Conservation (phyloP, 1,284 basidiomycete genomes). For the Cerioporus squamosus region DNA sequence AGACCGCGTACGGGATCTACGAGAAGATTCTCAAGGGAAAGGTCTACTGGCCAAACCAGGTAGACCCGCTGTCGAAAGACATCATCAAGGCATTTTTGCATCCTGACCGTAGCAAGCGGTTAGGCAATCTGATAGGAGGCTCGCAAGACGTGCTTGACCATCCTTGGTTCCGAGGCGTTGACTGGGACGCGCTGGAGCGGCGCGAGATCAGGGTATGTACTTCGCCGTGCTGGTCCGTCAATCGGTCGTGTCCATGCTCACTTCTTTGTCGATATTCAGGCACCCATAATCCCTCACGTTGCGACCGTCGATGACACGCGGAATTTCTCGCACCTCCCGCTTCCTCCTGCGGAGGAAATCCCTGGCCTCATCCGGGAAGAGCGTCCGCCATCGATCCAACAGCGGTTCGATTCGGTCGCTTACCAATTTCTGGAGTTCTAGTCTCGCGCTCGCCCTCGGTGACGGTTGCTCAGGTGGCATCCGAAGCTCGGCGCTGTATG, state of each 20-base stretch:
- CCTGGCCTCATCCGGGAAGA: constrained; percentile 74
- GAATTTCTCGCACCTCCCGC: constrained; percentile 77
- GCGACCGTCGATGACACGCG: constrained; percentile 79
- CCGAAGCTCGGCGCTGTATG: constrained; percentile 19
- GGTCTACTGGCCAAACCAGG: constrained; percentile 90
- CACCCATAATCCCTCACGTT: constrained; percentile 81
- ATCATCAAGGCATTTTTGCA: constrained; percentile 88
- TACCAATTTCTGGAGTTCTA: constrained; percentile 79
- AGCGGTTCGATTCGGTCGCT: constrained; percentile 65
- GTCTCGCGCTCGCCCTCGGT: constrained; percentile 19
- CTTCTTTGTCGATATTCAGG: constrained; percentile 46
- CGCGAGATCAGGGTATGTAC: constrained; percentile 72
- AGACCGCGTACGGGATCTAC: constrained; percentile 93
- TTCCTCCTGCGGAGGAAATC: constrained; percentile 77
- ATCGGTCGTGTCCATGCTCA: not conserved
- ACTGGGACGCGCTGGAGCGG: constrained; percentile 83
- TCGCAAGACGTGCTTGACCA: constrained; percentile 93
- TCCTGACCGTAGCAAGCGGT: constrained; percentile 91
- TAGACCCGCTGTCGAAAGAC: constrained; percentile 78
- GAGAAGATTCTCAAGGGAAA: constrained; percentile 94
- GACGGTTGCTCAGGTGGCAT: constrained; percentile 19
- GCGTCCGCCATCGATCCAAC: constrained; percentile 53
- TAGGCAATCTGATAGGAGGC: constrained; percentile 94
- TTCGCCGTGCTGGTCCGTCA: constrained; percentile 12
- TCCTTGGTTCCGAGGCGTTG: constrained; percentile 94